Evolutionary conservation across 257 asterid genomes (phyloP).

Genomic region (Nicotiana noctiflora): DNA sequence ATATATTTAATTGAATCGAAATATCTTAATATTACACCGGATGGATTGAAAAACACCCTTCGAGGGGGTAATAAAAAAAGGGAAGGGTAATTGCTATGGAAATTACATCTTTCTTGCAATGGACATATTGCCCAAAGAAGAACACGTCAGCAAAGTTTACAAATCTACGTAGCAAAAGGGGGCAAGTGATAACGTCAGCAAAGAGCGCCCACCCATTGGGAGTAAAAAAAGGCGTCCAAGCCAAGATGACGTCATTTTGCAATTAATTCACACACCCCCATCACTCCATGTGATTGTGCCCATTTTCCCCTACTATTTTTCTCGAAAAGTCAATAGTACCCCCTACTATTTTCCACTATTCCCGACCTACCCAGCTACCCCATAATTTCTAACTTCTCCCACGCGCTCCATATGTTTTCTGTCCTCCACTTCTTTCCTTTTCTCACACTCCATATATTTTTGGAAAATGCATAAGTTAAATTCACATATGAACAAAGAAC

Average conservation of each 20-base stretch:
- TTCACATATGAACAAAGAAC: neutral
- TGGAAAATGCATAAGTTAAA: no score
- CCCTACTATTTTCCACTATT: neutral
- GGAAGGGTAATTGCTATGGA: no score
- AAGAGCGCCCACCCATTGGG: neutral
- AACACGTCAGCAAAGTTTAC: slow-evolving; percentile 17
- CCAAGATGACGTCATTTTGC: slow-evolving; percentile 22
- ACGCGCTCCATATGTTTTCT: neutral
- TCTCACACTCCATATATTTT: neutral
- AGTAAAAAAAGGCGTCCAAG: neutral
- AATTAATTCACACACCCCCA: slow-evolving; percentile 6
- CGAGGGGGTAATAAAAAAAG: no score
- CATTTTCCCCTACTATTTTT: neutral
- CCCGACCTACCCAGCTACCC: neutral
- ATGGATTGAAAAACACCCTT: no score
- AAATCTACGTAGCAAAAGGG: neutral
- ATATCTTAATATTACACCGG: no score
- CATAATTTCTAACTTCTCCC: neutral
- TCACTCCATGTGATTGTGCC: slow-evolving; percentile 28
- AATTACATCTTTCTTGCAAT: neutral
- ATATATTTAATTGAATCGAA: no score
- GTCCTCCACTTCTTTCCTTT: neutral
- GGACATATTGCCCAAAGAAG: neutral
- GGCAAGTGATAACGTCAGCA: slow-evolving; percentile 19
- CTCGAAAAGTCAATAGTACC: neutral